These are phyloP conservation scores for Ogataea pignaliae DNA, from an alignment of 805 yeast species.

Conservation along the genomic window DNA sequence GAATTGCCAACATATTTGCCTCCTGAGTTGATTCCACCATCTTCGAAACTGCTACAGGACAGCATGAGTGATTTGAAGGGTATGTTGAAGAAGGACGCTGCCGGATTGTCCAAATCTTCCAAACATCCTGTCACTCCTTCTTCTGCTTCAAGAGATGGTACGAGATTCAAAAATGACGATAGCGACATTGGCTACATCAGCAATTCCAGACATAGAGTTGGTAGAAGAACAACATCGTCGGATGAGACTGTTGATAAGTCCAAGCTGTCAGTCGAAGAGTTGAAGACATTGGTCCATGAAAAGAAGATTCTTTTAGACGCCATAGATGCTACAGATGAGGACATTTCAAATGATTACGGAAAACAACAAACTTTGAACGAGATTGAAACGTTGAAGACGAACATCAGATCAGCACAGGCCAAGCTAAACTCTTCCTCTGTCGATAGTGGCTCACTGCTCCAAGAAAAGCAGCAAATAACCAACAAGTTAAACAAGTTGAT, in stretches of 20 bases:
- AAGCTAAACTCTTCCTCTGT: constrained; percentile 28
- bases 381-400: constrained; percentile 60
- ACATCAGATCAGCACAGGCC: constrained; percentile 47
- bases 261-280: constrained; percentile 45
- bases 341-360: constrained; percentile 26
- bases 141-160: constrained; percentile 39
- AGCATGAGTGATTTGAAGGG: constrained; percentile 68
- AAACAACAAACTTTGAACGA: constrained; percentile 42
- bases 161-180: constrained; percentile 73
- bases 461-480: constrained; percentile 48
- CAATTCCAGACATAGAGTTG: constrained; percentile 52
- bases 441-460: constrained; percentile 31
- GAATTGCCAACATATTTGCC: constrained; percentile 82
- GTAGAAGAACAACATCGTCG: constrained; percentile 27
- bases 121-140: constrained; percentile 20
- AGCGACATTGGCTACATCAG: constrained; percentile 57
- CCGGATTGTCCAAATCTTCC: constrained; percentile 20
- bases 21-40: constrained; percentile 86
- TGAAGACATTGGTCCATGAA: constrained; percentile 65
- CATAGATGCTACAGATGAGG: constrained; percentile 61
- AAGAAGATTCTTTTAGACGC: constrained; percentile 69
- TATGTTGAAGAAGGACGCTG: constrained; percentile 41
- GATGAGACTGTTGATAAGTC: constrained; percentile 12
- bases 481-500: constrained; percentile 58
- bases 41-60: constrained; percentile 68